These are phyloP conservation scores for Glonium stellatum DNA, from an alignment of 495 filamentous ascomycete species.

Conservation along the genomic window DNA sequence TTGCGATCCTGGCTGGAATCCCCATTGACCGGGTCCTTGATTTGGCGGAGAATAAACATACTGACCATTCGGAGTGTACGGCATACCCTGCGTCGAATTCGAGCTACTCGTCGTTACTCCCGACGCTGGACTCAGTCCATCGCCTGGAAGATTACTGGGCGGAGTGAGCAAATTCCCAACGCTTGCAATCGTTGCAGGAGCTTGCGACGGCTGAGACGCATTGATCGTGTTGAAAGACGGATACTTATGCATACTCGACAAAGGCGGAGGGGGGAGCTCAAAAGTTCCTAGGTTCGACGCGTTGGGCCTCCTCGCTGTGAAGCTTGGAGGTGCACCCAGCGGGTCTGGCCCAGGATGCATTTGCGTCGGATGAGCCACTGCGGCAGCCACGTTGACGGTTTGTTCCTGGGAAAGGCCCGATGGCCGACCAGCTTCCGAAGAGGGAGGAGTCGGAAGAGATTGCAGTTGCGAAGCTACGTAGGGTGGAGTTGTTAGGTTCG, in stretches of 20 bases:
- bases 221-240: slow-evolving; percentile 38
- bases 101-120: slow-evolving; percentile 50
- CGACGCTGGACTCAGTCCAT: slow-evolving; percentile 56
- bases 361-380: slow-evolving; percentile 36
- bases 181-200: slow-evolving; percentile 40
- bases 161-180: slow-evolving; percentile 58
- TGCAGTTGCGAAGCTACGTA: slow-evolving; percentile 25
- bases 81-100: slow-evolving; percentile 43
- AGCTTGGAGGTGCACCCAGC: slow-evolving; percentile 38
- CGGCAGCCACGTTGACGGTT: slow-evolving; percentile 41
- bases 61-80: slow-evolving; percentile 40
- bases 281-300: slow-evolving; percentile 36
- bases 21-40: slow-evolving; percentile 16
- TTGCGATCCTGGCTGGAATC: slow-evolving; percentile 21
- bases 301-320: slow-evolving; percentile 37
- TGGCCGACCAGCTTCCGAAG: slow-evolving; percentile 26
- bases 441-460: slow-evolving; percentile 24
- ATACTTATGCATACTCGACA: slow-evolving; percentile 39
- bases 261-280: slow-evolving; percentile 36
- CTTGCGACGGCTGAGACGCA: slow-evolving; percentile 40
- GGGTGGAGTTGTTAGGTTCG: slow-evolving; percentile 24
- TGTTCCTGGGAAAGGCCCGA: slow-evolving; percentile 25
- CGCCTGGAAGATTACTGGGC: slow-evolving; percentile 55
- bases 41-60: slow-evolving; percentile 27
- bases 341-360: slow-evolving; percentile 40